Percentiles rank a stretch among this genome's conserved stretches.
These are phyloP conservation scores for Agaricus sinodeliciosus DNA, from an alignment of 768 basidiomycete genomes.

Conservation along the genomic window DNA sequence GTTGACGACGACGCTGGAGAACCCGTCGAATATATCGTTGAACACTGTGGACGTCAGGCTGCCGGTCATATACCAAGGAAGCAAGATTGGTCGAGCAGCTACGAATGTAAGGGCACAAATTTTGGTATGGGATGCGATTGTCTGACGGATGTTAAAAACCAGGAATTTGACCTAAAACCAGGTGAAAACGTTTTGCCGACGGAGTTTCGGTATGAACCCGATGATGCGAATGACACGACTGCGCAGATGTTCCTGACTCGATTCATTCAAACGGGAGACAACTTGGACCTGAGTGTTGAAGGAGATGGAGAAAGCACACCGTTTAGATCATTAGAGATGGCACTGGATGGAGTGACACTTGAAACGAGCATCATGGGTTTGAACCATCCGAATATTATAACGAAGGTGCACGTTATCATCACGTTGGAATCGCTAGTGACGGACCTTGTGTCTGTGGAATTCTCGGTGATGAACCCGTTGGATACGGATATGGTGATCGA, in stretches of 20 bases:
- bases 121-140: too few species aligned
- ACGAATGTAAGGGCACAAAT: constrained; percentile 38
- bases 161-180: constrained; percentile 54
- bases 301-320: constrained; percentile 58
- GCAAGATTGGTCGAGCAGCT: constrained; percentile 51
- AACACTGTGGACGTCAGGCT: constrained; percentile 51
- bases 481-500: constrained; percentile 50
- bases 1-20: constrained; percentile 50
- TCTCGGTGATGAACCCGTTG: constrained; percentile 52
- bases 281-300: constrained; percentile 45
- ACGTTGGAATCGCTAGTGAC: constrained; percentile 40
- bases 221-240: constrained; percentile 56
- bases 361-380: constrained; percentile 42
- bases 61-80: constrained; percentile 49
- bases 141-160: neutral
- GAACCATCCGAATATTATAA: constrained; percentile 51
- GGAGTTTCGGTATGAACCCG: constrained; percentile 66
- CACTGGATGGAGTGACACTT: constrained; percentile 46
- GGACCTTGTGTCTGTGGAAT: constrained; percentile 47
- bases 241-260: constrained; percentile 55
- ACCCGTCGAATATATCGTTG: constrained; percentile 65
- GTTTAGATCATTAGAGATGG: constrained; percentile 50
- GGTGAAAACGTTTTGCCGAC: constrained; percentile 45
- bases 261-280: constrained; percentile 48
- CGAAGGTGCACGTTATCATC: constrained; percentile 48